A percentile compares a stretch with the other conserved stretches of the same genome.
Evolutionary conservation across 257 asterid genomes (phyloP).

Genomic region (Thymus mandschuricus): DNA sequence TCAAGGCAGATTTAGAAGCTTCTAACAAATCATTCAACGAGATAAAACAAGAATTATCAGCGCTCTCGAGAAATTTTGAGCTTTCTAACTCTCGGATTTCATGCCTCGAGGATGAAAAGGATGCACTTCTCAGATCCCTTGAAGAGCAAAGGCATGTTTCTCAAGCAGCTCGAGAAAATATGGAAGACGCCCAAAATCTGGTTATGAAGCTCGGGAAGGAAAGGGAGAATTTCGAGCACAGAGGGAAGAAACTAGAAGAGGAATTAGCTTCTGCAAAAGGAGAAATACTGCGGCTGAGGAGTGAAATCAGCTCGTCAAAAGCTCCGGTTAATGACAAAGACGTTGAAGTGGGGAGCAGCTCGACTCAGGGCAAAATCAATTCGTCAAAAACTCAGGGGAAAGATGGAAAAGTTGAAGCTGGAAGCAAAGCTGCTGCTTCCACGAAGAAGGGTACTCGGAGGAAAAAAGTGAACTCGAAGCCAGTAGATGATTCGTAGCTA

Average conservation of each 20-base stretch:
- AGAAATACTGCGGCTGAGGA: slow-evolving; percentile 73
- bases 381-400: slow-evolving; percentile 38
- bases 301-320: slow-evolving; percentile 45
- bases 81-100: slow-evolving; percentile 52
- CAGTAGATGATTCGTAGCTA: slow-evolving; percentile 39
- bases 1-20: slow-evolving; percentile 60
- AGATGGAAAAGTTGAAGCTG: slow-evolving; percentile 38
- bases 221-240: slow-evolving; percentile 56
- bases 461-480: slow-evolving; percentile 46
- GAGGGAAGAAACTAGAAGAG: slow-evolving; percentile 66
- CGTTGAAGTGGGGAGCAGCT: slow-evolving; percentile 38
- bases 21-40: slow-evolving; percentile 63
- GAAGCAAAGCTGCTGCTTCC: slow-evolving; percentile 41
- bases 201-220: slow-evolving; percentile 67
- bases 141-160: slow-evolving; percentile 59
- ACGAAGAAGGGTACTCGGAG: slow-evolving; percentile 50
- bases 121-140: slow-evolving; percentile 46
- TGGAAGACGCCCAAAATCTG: slow-evolving; percentile 78
- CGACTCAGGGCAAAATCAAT: slow-evolving; percentile 40
- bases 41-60: slow-evolving; percentile 49
- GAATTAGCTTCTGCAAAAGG: slow-evolving; percentile 89
- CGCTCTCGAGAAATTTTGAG: slow-evolving; percentile 57
- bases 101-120: slow-evolving; percentile 66
- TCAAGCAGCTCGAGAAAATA: slow-evolving; percentile 64
- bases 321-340: slow-evolving; percentile 37